Evolutionary conservation across 1,139 yeast species (phyloP).

Genomic region (Suzukiozyma palmioleophila): DNA sequence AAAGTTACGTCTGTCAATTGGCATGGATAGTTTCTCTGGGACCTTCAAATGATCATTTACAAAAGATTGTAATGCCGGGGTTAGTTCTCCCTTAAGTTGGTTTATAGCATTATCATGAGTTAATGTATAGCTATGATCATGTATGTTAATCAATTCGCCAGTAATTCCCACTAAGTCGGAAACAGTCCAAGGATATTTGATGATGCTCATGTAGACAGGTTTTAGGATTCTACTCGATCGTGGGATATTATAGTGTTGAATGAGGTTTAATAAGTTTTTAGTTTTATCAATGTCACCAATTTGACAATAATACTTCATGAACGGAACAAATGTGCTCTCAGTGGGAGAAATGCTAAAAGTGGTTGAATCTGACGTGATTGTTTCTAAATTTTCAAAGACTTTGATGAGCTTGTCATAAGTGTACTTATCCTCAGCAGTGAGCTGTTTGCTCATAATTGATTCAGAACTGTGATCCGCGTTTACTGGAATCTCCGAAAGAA

Average conservation of each 20-base stretch:
- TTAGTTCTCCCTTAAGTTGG: constrained; percentile 9
- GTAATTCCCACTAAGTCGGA: constrained; percentile 12
- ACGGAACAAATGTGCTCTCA: constrained; percentile 23
- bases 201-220: constrained; percentile 8
- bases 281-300: constrained; percentile 10
- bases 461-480: constrained; percentile 6
- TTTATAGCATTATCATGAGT: constrained; percentile 15
- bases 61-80: constrained; percentile 13
- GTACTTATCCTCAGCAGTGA: constrained; percentile 17
- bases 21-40: constrained; percentile 5
- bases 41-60: constrained; percentile 9
- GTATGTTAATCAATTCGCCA: constrained; percentile 15
- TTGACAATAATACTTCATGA: constrained; percentile 14
- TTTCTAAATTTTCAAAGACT: constrained; percentile 17
- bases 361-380: constrained; percentile 20
- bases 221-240: constrained; percentile 24
- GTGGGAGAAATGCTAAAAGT: constrained; percentile 18
- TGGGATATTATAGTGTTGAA: constrained; percentile 20
- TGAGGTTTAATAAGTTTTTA: constrained; percentile 12
- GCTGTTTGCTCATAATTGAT: constrained; percentile 12
- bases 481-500: constrained; percentile 4
- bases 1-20: constrained; percentile 16
- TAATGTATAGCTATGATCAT: constrained; percentile 16
- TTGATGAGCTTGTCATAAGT: constrained; percentile 15
- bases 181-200: constrained; percentile 6